These are phyloP conservation scores for Gamsiella multidivaricata DNA, from an alignment of 192 early-diverging fungal species.

Conservation along the genomic window DNA sequence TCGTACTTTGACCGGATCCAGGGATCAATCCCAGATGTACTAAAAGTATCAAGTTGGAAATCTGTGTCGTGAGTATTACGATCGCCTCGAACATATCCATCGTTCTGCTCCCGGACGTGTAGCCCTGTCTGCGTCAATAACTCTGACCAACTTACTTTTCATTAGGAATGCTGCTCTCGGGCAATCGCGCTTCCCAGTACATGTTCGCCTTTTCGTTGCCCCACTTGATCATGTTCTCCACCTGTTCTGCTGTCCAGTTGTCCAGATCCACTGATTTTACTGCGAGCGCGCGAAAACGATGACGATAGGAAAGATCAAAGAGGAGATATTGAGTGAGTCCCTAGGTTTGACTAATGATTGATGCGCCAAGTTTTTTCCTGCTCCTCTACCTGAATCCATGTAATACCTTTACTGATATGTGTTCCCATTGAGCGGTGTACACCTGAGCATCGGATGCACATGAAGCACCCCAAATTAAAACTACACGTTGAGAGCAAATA, in stretches of 20 bases:
- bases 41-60: conserved; percentile 6
- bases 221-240: conserved; percentile 84
- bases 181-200: conserved; percentile 72
- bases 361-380: too few relatives aligned
- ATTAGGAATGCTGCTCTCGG: conserved; percentile 56
- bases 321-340: not conserved
- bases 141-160: conserved; percentile 59
- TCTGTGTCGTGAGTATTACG: too few relatives aligned
- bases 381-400: too few relatives aligned
- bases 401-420: conserved; percentile 91
- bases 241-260: conserved; percentile 83
- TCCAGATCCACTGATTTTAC: conserved; percentile 89
- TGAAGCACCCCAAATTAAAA: conserved; percentile 68
- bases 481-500: not conserved
- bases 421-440: conserved; percentile 87
- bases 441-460: conserved; percentile 78
- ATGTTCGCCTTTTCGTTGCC: conserved; percentile 79
- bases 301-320: not conserved
- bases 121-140: not conserved
- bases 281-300: conserved; percentile 6
- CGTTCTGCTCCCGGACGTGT: too few relatives aligned
- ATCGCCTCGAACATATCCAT: too few relatives aligned
- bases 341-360: too few relatives aligned
- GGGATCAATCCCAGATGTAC: conserved; percentile 66
- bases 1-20: conserved; percentile 89